These are phyloP conservation scores for Spirogloea muscicola DNA, from an alignment of 139 green algal species.

Conservation along the genomic window DNA sequence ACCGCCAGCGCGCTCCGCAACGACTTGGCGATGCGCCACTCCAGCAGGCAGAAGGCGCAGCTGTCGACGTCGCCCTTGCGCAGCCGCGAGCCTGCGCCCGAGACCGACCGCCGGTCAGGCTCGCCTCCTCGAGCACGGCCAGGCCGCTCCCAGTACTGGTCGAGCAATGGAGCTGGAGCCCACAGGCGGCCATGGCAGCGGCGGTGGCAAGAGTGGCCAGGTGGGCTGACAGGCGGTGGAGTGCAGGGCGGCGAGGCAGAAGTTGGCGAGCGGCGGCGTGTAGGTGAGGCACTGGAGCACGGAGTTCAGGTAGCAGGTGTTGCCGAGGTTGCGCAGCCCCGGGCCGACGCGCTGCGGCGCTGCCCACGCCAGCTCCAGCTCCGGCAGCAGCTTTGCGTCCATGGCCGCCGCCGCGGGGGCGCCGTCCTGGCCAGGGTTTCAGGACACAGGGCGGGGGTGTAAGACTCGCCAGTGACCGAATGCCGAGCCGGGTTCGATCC, in stretches of 20 bases:
- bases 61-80: constrained; percentile 5
- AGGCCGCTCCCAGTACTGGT: too few relatives aligned
- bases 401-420: too few relatives aligned
- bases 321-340: constrained; percentile 42
- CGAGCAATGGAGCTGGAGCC: too few relatives aligned
- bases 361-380: constrained; percentile 5
- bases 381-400: too few relatives aligned
- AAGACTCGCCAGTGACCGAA: too few relatives aligned
- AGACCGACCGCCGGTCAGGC: too few relatives aligned
- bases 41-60: constrained; percentile 41
- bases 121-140: too few relatives aligned
- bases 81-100: constrained; percentile 4
- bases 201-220: too few relatives aligned
- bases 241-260: constrained; percentile 30
- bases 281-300: constrained; percentile 46
- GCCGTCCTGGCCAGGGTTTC: too few relatives aligned
- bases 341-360: not conserved
- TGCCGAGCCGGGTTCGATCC: too few relatives aligned
- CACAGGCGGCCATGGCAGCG: too few relatives aligned
- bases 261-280: constrained; percentile 42
- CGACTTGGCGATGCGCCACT: constrained; percentile 22
- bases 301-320: constrained; percentile 47
- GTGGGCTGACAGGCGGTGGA: constrained; percentile 36
- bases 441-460: too few relatives aligned
- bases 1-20: constrained; percentile 16